Evolutionary conservation across 495 filamentous ascomycete species (phyloP).

Genomic region (Trichoderma gamsii): DNA sequence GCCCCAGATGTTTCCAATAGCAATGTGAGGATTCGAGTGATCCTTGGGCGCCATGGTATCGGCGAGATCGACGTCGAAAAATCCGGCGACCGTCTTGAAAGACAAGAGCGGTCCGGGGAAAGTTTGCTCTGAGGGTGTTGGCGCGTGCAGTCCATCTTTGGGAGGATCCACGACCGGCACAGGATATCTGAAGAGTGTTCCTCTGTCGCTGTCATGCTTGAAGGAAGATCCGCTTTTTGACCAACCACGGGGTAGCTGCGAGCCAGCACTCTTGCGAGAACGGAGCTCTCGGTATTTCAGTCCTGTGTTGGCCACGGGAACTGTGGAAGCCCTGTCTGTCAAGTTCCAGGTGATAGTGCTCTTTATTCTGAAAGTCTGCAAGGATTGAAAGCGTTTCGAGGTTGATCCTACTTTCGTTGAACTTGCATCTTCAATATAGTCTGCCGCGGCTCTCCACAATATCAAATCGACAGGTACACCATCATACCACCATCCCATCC

Average conservation of each 20-base stretch:
- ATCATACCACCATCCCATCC: conserved; percentile 21
- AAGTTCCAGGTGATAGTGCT: conserved; percentile 3
- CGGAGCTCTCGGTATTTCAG: conserved; percentile 15
- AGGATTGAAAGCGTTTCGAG: conserved; percentile 7
- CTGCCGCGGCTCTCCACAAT: conserved; percentile 16
- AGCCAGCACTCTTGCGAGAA: conserved; percentile 5
- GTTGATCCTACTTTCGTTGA: conserved; percentile 1
- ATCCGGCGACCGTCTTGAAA: conserved; percentile 10
- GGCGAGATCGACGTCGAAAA: conserved; percentile 17
- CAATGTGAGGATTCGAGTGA: conserved; percentile 1
- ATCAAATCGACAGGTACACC: conserved; percentile 16
- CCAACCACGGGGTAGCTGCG: conserved; percentile 15
- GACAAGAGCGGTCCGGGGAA: conserved; percentile 16
- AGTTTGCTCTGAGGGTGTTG: not conserved
- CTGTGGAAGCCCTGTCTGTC: conserved; percentile 13
- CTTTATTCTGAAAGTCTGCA: conserved; percentile 15
- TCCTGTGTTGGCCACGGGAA: conserved; percentile 15
- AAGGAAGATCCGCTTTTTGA: conserved; percentile 3
- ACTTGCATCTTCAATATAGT: conserved; percentile 16
- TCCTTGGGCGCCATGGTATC: conserved; percentile 12
- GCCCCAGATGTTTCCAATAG: conserved; percentile 17
- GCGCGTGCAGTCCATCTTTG: conserved; percentile 1
- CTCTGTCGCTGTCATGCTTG: conserved; percentile 16
- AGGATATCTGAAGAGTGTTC: conserved; percentile 15
- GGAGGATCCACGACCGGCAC: conserved; percentile 14